These are phyloP conservation scores for Umbelopsis isabellina DNA, from an alignment of 192 early-diverging fungal genomes.

Conservation along the genomic window DNA sequence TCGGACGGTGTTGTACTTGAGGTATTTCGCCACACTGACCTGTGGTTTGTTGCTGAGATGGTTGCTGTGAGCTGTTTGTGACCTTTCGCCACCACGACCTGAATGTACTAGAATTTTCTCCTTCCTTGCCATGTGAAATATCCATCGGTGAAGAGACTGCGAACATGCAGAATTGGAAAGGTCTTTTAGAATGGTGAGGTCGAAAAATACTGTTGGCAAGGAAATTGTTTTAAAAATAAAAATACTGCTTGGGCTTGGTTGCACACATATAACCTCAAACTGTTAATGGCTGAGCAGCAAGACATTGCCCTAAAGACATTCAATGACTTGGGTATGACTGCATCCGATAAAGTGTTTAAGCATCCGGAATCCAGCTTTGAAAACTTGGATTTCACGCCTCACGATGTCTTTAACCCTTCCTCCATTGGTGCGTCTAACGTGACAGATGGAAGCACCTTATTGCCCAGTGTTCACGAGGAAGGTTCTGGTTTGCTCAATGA, in stretches of 20 bases:
- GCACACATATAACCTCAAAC: neutral
- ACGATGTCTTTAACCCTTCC: neutral
- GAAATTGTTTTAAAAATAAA: slow-evolving; percentile 1
- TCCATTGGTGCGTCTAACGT: slow-evolving; percentile 18
- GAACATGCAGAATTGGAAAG: neutral
- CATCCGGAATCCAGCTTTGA: slow-evolving; percentile 5
- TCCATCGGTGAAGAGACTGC: slow-evolving; percentile 4
- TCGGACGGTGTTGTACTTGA: neutral
- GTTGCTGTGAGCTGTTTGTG: slow-evolving; percentile 11
- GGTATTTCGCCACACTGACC: neutral
- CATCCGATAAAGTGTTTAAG: slow-evolving; percentile 13
- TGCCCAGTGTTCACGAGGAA: slow-evolving; percentile 18
- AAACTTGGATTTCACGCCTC: slow-evolving; percentile 11
- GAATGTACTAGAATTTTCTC: slow-evolving; percentile 10
- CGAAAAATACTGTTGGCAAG: neutral
- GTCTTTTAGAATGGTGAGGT: neutral
- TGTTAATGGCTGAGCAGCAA: slow-evolving; percentile 17
- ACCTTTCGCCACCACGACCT: slow-evolving; percentile 20
- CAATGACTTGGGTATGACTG: slow-evolving; percentile 6
- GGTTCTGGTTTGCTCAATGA: neutral
- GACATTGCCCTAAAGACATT: slow-evolving; percentile 20
- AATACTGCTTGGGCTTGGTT: slow-evolving; percentile 8
- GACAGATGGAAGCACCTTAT: slow-evolving; percentile 14
- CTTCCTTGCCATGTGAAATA: slow-evolving; percentile 3
- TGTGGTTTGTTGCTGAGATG: neutral